Evolutionary conservation across 2,329 filamentous ascomycete genomes (phyloP).

Genomic region (Pyricularia grisea): DNA sequence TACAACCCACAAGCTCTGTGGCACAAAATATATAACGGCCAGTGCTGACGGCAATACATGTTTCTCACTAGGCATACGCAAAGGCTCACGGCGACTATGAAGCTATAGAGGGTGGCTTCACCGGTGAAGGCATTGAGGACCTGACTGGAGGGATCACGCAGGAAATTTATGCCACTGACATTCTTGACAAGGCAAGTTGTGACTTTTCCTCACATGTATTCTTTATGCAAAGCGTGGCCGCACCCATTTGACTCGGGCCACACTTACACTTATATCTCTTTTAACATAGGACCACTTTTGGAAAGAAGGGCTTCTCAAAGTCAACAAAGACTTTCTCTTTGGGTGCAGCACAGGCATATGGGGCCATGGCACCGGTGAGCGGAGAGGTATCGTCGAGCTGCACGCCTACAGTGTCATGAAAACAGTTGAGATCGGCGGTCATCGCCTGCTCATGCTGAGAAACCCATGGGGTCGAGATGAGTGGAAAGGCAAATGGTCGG

Average conservation of each 20-base stretch:
- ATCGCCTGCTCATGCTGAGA: conserved; percentile 38
- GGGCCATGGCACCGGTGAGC: conserved; percentile 50
- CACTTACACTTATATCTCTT: background rate
- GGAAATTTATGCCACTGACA: conserved; percentile 58
- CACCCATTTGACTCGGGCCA: background rate
- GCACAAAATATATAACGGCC: background rate
- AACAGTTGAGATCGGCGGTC: conserved; percentile 36
- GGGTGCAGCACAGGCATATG: conserved; percentile 59
- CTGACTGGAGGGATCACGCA: conserved; percentile 61
- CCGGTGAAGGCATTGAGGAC: conserved; percentile 37
- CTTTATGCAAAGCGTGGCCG: background rate
- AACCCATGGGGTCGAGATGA: conserved; percentile 55
- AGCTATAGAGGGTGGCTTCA: conserved; percentile 60
- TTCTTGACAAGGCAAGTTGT: conserved; percentile 49
- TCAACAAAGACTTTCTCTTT: conserved; percentile 73
- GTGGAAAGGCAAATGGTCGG: conserved; percentile 51
- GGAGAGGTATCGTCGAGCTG: conserved; percentile 47
- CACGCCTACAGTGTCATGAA: conserved; percentile 55
- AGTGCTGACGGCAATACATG: background rate
- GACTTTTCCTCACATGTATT: background rate
- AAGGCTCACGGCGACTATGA: conserved; percentile 68
- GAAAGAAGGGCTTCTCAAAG: conserved; percentile 69
- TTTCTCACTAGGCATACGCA: conserved; percentile 42
- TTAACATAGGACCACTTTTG: conserved; percentile 57
- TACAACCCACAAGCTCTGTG: background rate